A percentile compares a stretch with the other conserved stretches of the same genome.
phyloP scores from a whole-genome alignment of 805 yeast genomes.

The Yarrowia sp. region DNA sequence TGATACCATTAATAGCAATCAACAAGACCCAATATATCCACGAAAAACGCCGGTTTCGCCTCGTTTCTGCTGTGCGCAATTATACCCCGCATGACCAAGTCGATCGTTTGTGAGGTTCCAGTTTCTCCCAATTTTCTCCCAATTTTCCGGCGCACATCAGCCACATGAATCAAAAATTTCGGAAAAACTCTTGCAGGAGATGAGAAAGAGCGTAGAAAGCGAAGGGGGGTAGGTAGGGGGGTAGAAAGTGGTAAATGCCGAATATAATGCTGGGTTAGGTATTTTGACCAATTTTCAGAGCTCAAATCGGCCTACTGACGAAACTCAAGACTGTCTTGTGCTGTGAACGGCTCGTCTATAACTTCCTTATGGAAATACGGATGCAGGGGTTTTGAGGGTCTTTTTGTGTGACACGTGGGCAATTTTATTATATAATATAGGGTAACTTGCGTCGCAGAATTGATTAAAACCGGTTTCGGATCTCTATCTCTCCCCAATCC shows the following conservation, averaged over 20 bases:
- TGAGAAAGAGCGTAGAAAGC: not conserved
- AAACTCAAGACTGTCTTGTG: not conserved
- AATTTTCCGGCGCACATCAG: conserved; percentile 1
- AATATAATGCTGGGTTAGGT: not conserved
- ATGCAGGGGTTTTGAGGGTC: not conserved
- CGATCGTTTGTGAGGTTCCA: not conserved
- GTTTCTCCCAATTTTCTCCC: not conserved
- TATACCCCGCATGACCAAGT: not conserved
- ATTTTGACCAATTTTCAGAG: no score
- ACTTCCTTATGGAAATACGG: no score
- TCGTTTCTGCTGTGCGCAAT: no score
- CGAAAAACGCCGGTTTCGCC: no score
- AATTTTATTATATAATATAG: not conserved
- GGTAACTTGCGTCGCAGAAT: no score
- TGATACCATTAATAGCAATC: no score
- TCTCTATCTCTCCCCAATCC: not conserved
- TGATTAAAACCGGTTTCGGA: not conserved
- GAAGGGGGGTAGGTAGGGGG: not conserved
- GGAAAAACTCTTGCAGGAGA: conserved; percentile 11
- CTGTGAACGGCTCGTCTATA: no score
- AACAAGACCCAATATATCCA: no score
- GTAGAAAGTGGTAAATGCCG: not conserved
- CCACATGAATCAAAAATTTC: not conserved
- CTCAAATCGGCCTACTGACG: not conserved
- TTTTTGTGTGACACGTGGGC: not conserved